Conservation (phyloP, 208 protist genomes). For the Kentomonas sorsogonicus region DNA sequence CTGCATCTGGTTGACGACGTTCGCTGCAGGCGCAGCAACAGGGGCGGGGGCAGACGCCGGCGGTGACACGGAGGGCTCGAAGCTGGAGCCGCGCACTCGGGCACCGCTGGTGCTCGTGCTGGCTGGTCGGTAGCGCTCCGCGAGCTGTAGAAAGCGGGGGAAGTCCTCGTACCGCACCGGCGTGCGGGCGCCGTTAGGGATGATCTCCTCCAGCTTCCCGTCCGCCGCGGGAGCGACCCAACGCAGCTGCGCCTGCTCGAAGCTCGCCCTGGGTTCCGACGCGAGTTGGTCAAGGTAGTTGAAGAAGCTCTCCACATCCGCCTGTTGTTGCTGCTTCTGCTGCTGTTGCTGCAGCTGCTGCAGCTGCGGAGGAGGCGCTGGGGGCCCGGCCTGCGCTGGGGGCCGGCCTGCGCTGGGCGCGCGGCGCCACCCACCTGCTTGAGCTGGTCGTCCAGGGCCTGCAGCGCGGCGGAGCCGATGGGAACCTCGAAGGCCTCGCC, state of each 20-base stretch:
- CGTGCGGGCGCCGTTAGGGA: conserved; percentile 43
- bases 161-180: conserved; percentile 50
- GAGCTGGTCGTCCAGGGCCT: conserved; percentile 36
- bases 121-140: conserved; percentile 39
- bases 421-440: not conserved
- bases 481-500: conserved; percentile 54
- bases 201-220: conserved; percentile 53
- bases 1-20: not conserved
- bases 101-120: conserved; percentile 3
- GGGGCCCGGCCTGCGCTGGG: too few relatives aligned
- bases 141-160: conserved; percentile 35
- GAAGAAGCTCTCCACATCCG: conserved; percentile 48
- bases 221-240: conserved; percentile 56
- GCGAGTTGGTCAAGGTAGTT: conserved; percentile 48
- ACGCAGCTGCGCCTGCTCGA: conserved; percentile 46
- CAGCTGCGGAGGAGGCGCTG: conserved; percentile 5
- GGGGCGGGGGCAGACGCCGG: not conserved
- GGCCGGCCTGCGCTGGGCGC: not conserved
- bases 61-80: not conserved
- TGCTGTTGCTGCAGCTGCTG: not conserved
- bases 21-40: not conserved
- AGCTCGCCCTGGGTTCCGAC: conserved; percentile 20
- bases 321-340: not conserved
- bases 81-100: not conserved
- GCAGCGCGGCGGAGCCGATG: conserved; percentile 40